These are phyloP conservation scores for Zea luxurians DNA, from an alignment of 176 grass and related monocot species.

Conservation along the genomic window DNA sequence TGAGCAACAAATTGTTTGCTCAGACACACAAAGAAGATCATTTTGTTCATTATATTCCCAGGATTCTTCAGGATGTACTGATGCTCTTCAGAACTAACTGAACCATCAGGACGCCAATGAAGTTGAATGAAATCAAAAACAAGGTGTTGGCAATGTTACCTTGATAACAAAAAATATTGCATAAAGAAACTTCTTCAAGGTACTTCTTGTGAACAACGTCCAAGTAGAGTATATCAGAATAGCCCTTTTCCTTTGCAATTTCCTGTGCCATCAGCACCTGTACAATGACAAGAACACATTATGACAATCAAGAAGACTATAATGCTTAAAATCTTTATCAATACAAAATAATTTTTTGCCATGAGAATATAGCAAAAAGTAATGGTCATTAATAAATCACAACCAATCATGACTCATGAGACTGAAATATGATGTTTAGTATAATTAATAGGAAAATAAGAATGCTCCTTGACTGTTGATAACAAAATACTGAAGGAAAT, in stretches of 20 bases:
- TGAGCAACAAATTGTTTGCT: too few relatives aligned
- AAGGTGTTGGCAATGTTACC: constrained; percentile 44
- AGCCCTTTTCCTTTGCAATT: constrained; percentile 92
- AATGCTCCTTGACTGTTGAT: constrained; percentile 16
- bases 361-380: too few relatives aligned
- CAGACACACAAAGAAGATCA: too few relatives aligned
- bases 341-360: too few relatives aligned
- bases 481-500: not conserved
- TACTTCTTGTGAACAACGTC: constrained; percentile 90
- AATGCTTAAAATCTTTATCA: constrained; percentile 3
- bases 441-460: not conserved
- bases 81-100: too few relatives aligned
- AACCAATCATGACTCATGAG: not conserved
- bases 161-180: constrained; percentile 97
- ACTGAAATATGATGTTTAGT: constrained; percentile 8
- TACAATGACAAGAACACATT: constrained; percentile 32
- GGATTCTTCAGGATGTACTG: too few relatives aligned
- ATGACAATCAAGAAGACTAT: not conserved
- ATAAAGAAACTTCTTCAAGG: constrained; percentile 97
- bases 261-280: constrained; percentile 97
- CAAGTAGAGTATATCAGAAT: constrained; percentile 97
- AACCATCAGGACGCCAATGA: too few relatives aligned
- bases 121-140: too few relatives aligned
- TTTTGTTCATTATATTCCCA: too few relatives aligned
- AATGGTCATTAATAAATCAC: too few relatives aligned